Evolutionary conservation across 495 filamentous ascomycete genomes (phyloP), one percentile per base, ranked within the genome.

Genomic region (Acidiella bohemica): DNA sequence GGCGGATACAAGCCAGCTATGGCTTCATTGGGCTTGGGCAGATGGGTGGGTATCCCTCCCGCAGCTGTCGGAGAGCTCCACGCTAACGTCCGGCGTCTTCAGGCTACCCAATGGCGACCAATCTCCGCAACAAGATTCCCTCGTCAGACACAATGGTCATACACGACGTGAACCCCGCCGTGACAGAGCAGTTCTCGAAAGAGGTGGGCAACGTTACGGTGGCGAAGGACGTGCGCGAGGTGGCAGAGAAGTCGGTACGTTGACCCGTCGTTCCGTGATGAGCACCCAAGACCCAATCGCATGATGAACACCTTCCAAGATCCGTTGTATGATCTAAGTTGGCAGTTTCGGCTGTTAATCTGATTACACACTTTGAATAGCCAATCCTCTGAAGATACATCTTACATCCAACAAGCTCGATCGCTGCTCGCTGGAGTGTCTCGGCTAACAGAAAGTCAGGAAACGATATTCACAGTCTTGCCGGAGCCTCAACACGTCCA

Each of bases 101-200:
- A 67, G 67, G 67, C 22, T 70, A 60, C 46, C 62, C 66, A 13
- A 71, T 71, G 67, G 67, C 67, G 1, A 63, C 58, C 49, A 71
- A 70, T 44, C 60, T 71, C 0, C 60, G 65, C 27, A 42, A 49
- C 2, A 67, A 67, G 24, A 45, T 70, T 7, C 53, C 51, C 6
- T 27, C 51, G 0, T 48, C 54, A 11, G 62, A 66, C 41, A 56
- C 48, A 4, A 54, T 71, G 5, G 46, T 64, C 41, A 58, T 71
- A 32, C 59, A 63, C 42, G 67, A 71, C 46, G 57, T 71, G 30
- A 64, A 64, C 49, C 51, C 39, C 10, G 54, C 46, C 5, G 61
- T 64, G 11, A 51, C 61, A 3, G 43, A 54, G 41, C 22, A 37
- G 18, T 50, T 53, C 46, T 46, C 56, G 20, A 36, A 55, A 30